A percentile compares a stretch with the other conserved stretches of the same genome.
These are phyloP conservation scores for Logfia minima DNA, from an alignment of 129 eudicot genomes.

Conservation along the genomic window DNA sequence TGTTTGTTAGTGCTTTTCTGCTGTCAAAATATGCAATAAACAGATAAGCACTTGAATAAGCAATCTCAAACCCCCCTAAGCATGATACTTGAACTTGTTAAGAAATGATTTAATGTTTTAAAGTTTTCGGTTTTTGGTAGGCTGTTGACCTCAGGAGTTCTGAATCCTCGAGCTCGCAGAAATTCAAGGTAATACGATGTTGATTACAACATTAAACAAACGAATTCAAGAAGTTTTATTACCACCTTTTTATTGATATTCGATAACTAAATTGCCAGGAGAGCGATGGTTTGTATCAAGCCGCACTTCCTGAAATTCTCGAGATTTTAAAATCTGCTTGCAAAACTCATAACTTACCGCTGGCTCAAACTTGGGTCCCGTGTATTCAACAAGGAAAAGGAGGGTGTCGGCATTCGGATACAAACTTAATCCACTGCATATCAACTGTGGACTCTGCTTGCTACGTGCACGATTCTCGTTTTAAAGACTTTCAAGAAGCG, in stretches of 20 bases:
- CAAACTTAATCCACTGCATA: slow-evolving; percentile 58
- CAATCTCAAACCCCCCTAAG: background rate
- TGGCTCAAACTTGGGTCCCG: slow-evolving; percentile 93
- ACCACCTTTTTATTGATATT: background rate
- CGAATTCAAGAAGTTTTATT: background rate
- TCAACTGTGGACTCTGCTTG: slow-evolving; percentile 81
- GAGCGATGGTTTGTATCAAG: slow-evolving; percentile 49
- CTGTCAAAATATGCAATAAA: background rate
- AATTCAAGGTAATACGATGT: slow-evolving; percentile 44
- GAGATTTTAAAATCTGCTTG: slow-evolving; percentile 71
- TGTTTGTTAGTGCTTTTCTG: background rate
- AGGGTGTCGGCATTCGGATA: slow-evolving; percentile 71
- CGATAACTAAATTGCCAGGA: slow-evolving; percentile 29
- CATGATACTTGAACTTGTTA: slow-evolving; percentile 1
- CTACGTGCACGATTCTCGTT: slow-evolving; percentile 47
- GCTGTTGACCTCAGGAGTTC: slow-evolving; percentile 76
- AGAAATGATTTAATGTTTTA: slow-evolving; percentile 1
- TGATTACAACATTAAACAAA: background rate
- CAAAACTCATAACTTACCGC: slow-evolving; percentile 63
- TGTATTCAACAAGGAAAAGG: slow-evolving; percentile 79
- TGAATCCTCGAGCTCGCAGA: slow-evolving; percentile 40
- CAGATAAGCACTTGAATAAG: background rate
- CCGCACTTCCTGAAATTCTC: slow-evolving; percentile 70
- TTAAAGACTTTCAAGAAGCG: slow-evolving; percentile 70
- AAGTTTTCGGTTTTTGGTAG: slow-evolving; percentile 37